Base-by-base conservation (phyloP, 345 rosid species). In the Acer negundo region DNA sequence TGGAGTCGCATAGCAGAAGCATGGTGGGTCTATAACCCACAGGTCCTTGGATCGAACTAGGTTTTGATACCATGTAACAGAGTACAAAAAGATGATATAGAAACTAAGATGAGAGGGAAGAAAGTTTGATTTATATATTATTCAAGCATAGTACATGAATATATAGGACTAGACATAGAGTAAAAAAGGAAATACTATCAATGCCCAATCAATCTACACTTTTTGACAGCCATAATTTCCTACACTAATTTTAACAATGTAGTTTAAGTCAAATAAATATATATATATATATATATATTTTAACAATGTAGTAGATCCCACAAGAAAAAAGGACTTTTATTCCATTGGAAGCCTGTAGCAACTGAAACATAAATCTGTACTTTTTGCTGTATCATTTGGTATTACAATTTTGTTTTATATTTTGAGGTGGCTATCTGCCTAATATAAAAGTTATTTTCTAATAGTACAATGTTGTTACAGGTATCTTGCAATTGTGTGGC, bases 401-500 rank as follows among this genome's bases (percentile, higher is more conserved):
- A 47, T 77, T 19, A 47, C 35, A 3, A 61, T 72, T 80, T 58
- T 53, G 58, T 15, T 53, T 53, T 8, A n/a, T 22, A 22, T 75
- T 28, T 76, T 26, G 35, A 55, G 75, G 17, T 62, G 56, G 62
- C 35, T 68, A 75, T 76, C 40, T 59, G 26, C 63, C 4, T 59
- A 59, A 20, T 59, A 59, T 59, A 59, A 59, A 19, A 20, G 26
- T 24, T 73, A 8, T 28, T 63, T 72, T 74, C 78, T 79, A 62
- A 72, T 51, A 13, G n/a, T 68, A 72, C 59, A 70, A 75, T 79
- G 70, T 80, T 77, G 79, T 72, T 85, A 87, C 94, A 96, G 99
- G 91, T 94, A 92, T 86, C 92, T 96, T 47, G 94, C 95, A 49
- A 84, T 96, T 80, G 95, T 96, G 78, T 96, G 99, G 99, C 99